Evolutionary conservation across 2,329 filamentous ascomycete species (phyloP), one percentile per base, ranked within the genome.

Genomic region (Fusarium sp.): DNA sequence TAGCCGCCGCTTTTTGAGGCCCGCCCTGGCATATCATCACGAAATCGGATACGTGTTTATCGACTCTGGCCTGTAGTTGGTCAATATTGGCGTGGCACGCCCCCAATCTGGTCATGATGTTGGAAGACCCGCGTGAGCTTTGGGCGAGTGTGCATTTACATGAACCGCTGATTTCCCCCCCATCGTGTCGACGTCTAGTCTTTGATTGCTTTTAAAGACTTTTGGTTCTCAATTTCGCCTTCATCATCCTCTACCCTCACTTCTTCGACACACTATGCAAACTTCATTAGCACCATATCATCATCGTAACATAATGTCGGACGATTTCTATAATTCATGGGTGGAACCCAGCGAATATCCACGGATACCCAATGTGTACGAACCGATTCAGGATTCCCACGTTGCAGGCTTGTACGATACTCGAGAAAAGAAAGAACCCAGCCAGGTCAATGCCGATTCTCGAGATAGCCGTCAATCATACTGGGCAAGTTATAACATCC

Each of bases 331-430:
- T 44, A 66, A 54, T 44, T 54, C 62, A 7, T 69, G 66, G 66
- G 66, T 63, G 15, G 55, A 62, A 38, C 62, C 66, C 38, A 69
- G 58, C 45, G 44, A 69, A 45, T 68, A 66, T 30, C 67, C 63
- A 14, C 54, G 67, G 45, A 67, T 70, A 52, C 61, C 67, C 38
- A 62, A 73, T 24, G 70, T 70, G 17, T 69, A 73, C 52, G 71
- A 73, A 30, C 67, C 67, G 11, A 62, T 72, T 28, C 47, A 56
- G 10, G 36, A 48, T 32, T 19, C 46, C 5, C 59, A 59, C 40
- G 21, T 56, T 54, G 50, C 61, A 21, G 28, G 47, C 19, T 47
- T 28, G 40, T 23, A 23, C 30, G 58, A 62, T 20, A 28, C 8
- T 19, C 48, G 50, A 51, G 56, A 71, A 20, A 57, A 62, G 45